Percentiles rank a stretch among this genome's conserved stretches.
Evolutionary conservation across 345 rosid genomes (phyloP).

Genomic region (Euclidium syriacum): DNA sequence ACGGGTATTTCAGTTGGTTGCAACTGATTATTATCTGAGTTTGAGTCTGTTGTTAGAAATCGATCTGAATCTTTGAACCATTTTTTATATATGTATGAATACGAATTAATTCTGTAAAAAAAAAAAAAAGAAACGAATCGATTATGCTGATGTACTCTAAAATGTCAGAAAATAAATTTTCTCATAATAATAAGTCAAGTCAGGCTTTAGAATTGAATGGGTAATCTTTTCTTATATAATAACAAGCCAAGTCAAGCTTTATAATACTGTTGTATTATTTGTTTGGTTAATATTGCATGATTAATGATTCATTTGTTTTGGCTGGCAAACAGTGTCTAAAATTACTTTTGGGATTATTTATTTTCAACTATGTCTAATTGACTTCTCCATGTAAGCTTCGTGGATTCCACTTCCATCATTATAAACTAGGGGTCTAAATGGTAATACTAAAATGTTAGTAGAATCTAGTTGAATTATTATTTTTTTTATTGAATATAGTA

Average conservation of each 20-base stretch:
- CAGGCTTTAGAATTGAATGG: not conserved
- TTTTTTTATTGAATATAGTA: too few relatives aligned
- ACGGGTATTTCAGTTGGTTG: not conserved
- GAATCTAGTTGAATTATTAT: too few relatives aligned
- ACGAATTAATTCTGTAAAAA: too few relatives aligned
- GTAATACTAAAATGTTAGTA: too few relatives aligned
- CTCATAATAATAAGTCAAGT: not conserved
- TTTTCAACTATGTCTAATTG: constrained; percentile 5
- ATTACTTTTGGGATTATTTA: not conserved
- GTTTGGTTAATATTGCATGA: not conserved
- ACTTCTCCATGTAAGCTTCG: constrained; percentile 7
- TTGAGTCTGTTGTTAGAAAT: not conserved
- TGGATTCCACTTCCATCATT: constrained; percentile 4
- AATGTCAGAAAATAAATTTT: not conserved
- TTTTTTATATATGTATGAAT: too few relatives aligned
- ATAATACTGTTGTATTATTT: not conserved
- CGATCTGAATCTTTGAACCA: too few relatives aligned
- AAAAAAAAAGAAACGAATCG: too few relatives aligned
- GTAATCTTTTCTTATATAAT: not conserved
- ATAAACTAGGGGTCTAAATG: not conserved
- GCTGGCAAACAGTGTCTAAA: not conserved
- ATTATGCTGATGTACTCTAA: not conserved
- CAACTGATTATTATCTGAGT: not conserved
- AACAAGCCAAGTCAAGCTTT: constrained; percentile 7
- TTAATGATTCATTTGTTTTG: constrained; percentile 1